Evolutionary conservation across 1,284 basidiomycete species (phyloP).

Genomic region (Trichosporon coremiiforme): DNA sequence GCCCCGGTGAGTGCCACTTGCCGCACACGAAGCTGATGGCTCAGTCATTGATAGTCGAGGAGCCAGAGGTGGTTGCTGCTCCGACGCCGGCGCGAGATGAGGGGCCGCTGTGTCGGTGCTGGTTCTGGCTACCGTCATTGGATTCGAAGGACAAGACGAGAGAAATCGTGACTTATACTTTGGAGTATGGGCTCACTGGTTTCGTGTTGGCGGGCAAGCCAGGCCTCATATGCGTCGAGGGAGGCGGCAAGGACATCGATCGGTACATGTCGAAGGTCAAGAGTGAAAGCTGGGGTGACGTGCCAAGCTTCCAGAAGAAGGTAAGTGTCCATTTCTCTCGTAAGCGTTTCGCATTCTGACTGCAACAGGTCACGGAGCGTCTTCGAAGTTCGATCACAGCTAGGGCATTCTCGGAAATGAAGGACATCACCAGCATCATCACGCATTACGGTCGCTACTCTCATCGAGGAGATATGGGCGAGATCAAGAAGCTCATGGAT

Average conservation of each 20-base stretch:
- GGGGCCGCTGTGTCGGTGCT: conserved; percentile 45
- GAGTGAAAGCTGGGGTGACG: conserved; percentile 57
- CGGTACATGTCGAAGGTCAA: conserved; percentile 58
- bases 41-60: not conserved
- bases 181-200: conserved; percentile 52
- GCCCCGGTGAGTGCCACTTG: not conserved
- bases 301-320: conserved; percentile 58
- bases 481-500: conserved; percentile 56
- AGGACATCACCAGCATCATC: conserved; percentile 56
- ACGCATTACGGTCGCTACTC: conserved; percentile 53
- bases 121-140: conserved; percentile 57
- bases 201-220: conserved; percentile 59
- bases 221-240: conserved; percentile 57
- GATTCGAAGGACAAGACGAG: conserved; percentile 54
- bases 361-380: conserved; percentile 55
- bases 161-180: conserved; percentile 55
- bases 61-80: not conserved
- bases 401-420: conserved; percentile 40
- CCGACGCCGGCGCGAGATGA: conserved; percentile 18
- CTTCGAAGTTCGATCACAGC: conserved; percentile 44
- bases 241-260: conserved; percentile 49
- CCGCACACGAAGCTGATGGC: not conserved
- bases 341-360: not conserved
- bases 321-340: conserved; percentile 34
- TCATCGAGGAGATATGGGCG: conserved; percentile 58